These are phyloP conservation scores for Colletotrichum cereale DNA, from an alignment of 2,329 filamentous ascomycete species.

Conservation along the genomic window DNA sequence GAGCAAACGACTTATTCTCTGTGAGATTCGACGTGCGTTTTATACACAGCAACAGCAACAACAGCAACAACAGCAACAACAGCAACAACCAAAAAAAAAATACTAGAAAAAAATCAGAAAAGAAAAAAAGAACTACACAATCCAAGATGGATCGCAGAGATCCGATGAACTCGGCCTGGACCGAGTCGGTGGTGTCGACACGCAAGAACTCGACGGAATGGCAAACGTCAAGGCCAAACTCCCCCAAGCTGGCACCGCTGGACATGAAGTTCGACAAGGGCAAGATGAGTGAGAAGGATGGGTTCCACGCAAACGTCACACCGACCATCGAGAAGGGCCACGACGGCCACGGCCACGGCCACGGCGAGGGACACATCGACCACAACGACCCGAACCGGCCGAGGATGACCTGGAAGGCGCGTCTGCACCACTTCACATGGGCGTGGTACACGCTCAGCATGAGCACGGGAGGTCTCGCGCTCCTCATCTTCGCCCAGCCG, in stretches of 20 bases:
- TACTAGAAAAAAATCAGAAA: background rate
- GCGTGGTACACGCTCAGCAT: slow-evolving; percentile 82
- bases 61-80: slow-evolving; percentile 7
- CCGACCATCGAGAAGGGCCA: slow-evolving; percentile 38
- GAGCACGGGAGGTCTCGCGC: slow-evolving; percentile 78
- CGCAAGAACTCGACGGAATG: slow-evolving; percentile 39
- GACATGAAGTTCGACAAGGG: slow-evolving; percentile 35
- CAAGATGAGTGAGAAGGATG: slow-evolving; percentile 27
- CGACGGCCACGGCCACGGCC: slow-evolving; percentile 22
- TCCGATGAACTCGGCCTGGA: slow-evolving; percentile 34
- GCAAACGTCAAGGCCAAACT: slow-evolving; percentile 37
- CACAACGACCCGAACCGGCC: slow-evolving; percentile 47
- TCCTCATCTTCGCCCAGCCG: slow-evolving; percentile 73
- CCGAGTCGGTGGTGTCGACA: slow-evolving; percentile 36
- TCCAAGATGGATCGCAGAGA: slow-evolving; percentile 33
- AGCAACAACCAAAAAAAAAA: background rate
- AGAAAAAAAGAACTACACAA: background rate
- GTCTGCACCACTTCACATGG: slow-evolving; percentile 74
- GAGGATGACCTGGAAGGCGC: slow-evolving; percentile 56
- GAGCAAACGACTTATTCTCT: slow-evolving; percentile 34
- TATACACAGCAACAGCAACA: slow-evolving; percentile 9
- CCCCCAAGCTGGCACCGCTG: slow-evolving; percentile 35
- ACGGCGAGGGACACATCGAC: slow-evolving; percentile 39
- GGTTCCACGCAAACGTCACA: slow-evolving; percentile 32
- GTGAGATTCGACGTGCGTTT: slow-evolving; percentile 32